Conservation (phyloP, 2,329 filamentous ascomycete species). For the Saccharata proteae region DNA sequence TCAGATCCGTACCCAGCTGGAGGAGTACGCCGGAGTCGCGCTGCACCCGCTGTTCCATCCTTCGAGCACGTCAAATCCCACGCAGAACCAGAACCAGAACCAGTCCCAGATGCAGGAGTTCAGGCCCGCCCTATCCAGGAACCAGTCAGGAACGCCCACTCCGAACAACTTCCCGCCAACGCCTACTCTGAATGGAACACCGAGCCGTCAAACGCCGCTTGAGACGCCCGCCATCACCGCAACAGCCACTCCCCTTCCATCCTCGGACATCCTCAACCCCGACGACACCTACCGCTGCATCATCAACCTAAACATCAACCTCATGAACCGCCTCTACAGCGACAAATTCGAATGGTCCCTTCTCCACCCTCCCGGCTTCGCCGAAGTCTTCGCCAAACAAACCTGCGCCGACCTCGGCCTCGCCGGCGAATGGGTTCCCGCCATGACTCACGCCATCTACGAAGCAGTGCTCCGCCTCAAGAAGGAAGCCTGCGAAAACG, state of each 20-base stretch:
- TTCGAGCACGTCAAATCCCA: constrained; percentile 10
- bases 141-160: constrained; percentile 37
- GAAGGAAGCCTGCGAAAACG: constrained; percentile 91
- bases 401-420: constrained; percentile 89
- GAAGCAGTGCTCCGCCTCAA: constrained; percentile 85
- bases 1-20: constrained; percentile 87
- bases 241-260: constrained; percentile 50
- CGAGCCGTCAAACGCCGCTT: constrained; percentile 35
- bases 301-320: constrained; percentile 79
- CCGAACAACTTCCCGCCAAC: constrained; percentile 13
- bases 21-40: constrained; percentile 91
- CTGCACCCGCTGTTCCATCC: constrained; percentile 79
- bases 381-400: constrained; percentile 81
- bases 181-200: constrained; percentile 38
- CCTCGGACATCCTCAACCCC: constrained; percentile 68
- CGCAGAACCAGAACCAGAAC: constrained; percentile 20
- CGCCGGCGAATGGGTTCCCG: constrained; percentile 83
- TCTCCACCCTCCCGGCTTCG: constrained; percentile 78
- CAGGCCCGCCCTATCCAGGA: too few relatives aligned
- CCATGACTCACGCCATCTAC: constrained; percentile 93
- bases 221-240: constrained; percentile 48
- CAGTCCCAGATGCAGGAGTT: too few relatives aligned
- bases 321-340: constrained; percentile 82
- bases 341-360: constrained; percentile 98
- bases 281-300: constrained; percentile 94